A percentile compares a stretch with the other conserved stretches of the same genome.
Conservation (phyloP, 768 basidiomycete species). For the Trametes sanguinea region DNA sequence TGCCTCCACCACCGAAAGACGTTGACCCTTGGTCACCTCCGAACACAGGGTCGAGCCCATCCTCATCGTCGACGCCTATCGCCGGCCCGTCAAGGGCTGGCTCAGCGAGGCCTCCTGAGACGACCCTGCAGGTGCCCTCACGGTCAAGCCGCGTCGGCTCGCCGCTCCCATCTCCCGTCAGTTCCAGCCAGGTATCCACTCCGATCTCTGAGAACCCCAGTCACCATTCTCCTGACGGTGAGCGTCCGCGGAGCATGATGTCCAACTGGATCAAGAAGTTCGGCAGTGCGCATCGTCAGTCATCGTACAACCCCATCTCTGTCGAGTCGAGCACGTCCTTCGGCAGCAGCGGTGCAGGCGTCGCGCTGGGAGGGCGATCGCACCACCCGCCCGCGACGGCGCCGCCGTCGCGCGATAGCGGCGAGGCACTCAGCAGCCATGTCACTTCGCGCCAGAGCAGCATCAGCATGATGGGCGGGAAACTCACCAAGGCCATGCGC, state of each 20-base stretch:
- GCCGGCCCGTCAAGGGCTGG: slow-evolving; percentile 27
- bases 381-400: slow-evolving; percentile 14
- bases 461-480: slow-evolving; percentile 28
- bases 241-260: slow-evolving; percentile 28
- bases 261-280: slow-evolving; percentile 20
- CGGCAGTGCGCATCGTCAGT: slow-evolving; percentile 12
- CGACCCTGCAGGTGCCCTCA: slow-evolving; percentile 26
- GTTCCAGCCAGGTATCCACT: slow-evolving; percentile 28
- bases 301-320: slow-evolving; percentile 10
- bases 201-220: slow-evolving; percentile 18
- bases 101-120: slow-evolving; percentile 14
- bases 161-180: slow-evolving; percentile 31
- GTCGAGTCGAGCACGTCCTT: slow-evolving; percentile 1
- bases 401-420: slow-evolving; percentile 40
- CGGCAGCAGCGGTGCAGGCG: neutral
- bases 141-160: slow-evolving; percentile 26
- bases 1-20: slow-evolving; percentile 7
- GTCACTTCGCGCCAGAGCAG: slow-evolving; percentile 32
- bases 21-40: slow-evolving; percentile 24
- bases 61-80: slow-evolving; percentile 18
- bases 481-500: slow-evolving; percentile 49
- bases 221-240: slow-evolving; percentile 22
- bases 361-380: neutral
- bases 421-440: slow-evolving; percentile 43
- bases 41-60: slow-evolving; percentile 1